Evolutionary conservation across 495 filamentous ascomycete species (phyloP).

Genomic region (Lasiosphaeria hispida): DNA sequence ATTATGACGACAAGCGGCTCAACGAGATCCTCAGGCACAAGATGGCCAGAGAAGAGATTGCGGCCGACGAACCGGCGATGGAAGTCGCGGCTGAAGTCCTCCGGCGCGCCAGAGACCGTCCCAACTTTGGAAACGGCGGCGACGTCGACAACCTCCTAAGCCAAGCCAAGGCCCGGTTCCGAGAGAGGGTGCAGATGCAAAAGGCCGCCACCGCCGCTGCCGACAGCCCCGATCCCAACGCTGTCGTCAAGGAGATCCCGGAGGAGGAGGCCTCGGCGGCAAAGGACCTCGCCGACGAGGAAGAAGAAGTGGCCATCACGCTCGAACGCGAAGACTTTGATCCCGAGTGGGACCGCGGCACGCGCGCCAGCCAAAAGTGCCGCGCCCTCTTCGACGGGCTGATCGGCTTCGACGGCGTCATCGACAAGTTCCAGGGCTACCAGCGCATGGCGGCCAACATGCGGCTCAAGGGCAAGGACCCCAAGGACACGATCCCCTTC

Average conservation of each 20-base stretch:
- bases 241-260: too few species aligned
- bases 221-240: too few species aligned
- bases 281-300: constrained; percentile 31
- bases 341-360: constrained; percentile 56
- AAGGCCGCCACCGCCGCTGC: too few species aligned
- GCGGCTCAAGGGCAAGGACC: constrained; percentile 57
- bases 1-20: constrained; percentile 61
- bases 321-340: constrained; percentile 70
- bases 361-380: constrained; percentile 50
- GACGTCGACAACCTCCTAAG: constrained; percentile 66
- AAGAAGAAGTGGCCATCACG: constrained; percentile 7
- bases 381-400: constrained; percentile 59
- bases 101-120: constrained; percentile 49
- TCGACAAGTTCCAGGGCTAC: constrained; percentile 59
- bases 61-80: constrained; percentile 40
- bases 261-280: too few species aligned
- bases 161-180: constrained; percentile 57
- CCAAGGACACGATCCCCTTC: constrained; percentile 42
- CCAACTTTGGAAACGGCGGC: constrained; percentile 61
- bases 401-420: constrained; percentile 62
- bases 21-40: constrained; percentile 57
- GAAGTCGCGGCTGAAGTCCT: constrained; percentile 51
- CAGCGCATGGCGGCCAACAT: constrained; percentile 55
- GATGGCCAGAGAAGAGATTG: constrained; percentile 46
- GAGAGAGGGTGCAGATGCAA: too few species aligned